A percentile compares a stretch with the other conserved stretches of the same genome.
phyloP scores from a whole-genome alignment of 2,329 filamentous ascomycete species.

The Calonectria multiphialidica region DNA sequence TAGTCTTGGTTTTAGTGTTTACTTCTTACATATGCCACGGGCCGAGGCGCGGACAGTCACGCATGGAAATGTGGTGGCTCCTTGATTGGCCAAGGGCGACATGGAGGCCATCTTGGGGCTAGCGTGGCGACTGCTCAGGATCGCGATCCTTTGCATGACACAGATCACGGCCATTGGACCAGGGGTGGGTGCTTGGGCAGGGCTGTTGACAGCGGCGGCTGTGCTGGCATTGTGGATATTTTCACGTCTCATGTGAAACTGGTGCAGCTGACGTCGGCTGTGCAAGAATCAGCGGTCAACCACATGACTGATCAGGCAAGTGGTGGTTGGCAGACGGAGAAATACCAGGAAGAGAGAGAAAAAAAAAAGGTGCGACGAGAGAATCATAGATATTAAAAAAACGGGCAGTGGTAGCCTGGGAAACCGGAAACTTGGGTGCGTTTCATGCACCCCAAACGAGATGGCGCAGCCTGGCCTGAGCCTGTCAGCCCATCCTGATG shows the following conservation, averaged over 20 bases:
- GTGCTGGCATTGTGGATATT: not conserved
- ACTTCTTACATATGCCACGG: not conserved
- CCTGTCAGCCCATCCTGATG: not conserved
- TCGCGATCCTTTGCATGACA: constrained; percentile 1
- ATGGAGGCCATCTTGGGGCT: not conserved
- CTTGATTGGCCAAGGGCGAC: not conserved
- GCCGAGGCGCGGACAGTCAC: not conserved
- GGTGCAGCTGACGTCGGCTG: not conserved
- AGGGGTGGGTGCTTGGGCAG: not conserved
- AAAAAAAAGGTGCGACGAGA: not conserved
- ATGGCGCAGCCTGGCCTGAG: constrained; percentile 1
- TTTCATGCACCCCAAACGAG: not conserved
- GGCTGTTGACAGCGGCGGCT: not conserved
- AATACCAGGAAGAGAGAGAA: too few relatives aligned
- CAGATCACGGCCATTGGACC: not conserved
- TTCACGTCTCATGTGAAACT: not conserved
- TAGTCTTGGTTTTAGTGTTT: not conserved
- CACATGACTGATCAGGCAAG: not conserved
- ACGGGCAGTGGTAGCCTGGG: not conserved
- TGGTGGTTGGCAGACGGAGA: not conserved
- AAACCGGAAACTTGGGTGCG: not conserved
- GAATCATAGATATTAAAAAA: not conserved
- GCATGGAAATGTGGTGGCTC: not conserved
- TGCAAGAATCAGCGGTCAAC: not conserved
- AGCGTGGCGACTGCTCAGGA: not conserved